Conservation (phyloP, 768 basidiomycete species). For the Cyclocybe cylindracea region DNA sequence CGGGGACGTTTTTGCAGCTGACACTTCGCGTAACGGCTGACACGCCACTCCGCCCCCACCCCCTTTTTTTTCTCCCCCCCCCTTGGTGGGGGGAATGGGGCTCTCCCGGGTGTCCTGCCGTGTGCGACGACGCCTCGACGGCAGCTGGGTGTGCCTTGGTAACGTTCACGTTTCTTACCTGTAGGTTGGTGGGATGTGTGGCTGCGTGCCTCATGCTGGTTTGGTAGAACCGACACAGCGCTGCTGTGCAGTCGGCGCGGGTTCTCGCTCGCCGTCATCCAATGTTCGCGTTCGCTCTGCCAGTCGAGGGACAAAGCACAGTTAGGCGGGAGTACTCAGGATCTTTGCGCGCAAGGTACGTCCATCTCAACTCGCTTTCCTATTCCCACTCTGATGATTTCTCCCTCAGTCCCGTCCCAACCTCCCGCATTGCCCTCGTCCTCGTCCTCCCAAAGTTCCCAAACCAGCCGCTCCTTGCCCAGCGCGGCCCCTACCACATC, state of each 20-base stretch:
- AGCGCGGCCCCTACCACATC: no score
- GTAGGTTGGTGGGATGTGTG: not conserved
- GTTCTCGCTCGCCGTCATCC: not conserved
- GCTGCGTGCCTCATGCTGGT: not conserved
- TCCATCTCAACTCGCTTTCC: not conserved
- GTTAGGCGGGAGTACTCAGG: not conserved
- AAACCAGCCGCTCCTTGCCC: not conserved
- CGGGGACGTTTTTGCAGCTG: no score
- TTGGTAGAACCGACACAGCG: constrained; percentile 2
- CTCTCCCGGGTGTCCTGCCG: not conserved
- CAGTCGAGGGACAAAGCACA: not conserved
- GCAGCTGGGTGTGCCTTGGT: constrained; percentile 4
- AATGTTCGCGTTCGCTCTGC: constrained; percentile 5
- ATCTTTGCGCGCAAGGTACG: constrained; percentile 4
- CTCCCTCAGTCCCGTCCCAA: no score
- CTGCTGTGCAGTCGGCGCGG: constrained; percentile 5
- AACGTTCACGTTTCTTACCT: not conserved
- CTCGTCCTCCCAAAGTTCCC: not conserved
- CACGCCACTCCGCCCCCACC: no score
- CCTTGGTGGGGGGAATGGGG: not conserved
- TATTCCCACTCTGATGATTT: not conserved
- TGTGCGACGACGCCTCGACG: constrained; percentile 4
- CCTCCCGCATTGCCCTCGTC: no score
- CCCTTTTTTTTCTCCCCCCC: no score
- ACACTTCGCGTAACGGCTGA: no score